Evolutionary conservation across 495 filamentous ascomycete species (phyloP).

Genomic region (Hypomontagnella monticulosa): DNA sequence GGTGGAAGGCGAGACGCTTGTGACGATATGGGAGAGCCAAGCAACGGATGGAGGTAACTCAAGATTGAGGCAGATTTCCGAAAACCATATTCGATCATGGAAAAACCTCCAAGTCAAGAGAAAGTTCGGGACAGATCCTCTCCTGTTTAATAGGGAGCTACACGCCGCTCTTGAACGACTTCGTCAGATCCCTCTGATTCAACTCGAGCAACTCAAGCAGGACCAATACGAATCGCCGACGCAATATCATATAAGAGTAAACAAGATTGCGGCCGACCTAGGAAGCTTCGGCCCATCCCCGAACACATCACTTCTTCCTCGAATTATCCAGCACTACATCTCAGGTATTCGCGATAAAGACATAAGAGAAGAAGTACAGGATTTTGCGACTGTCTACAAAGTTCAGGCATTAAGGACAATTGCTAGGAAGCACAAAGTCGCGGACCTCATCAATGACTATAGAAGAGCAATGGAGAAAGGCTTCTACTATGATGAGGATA

Average conservation of each 20-base stretch:
- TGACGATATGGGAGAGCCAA: conserved; percentile 55
- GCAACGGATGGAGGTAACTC: conserved; percentile 46
- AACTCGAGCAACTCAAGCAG: conserved; percentile 58
- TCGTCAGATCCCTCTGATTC: conserved; percentile 57
- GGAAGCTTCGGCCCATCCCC: conserved; percentile 26
- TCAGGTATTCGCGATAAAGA: conserved; percentile 52
- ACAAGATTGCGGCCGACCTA: conserved; percentile 50
- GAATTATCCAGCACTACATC: conserved; percentile 53
- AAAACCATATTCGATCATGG: conserved; percentile 52
- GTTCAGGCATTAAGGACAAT: conserved; percentile 44
- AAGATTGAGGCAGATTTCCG: conserved; percentile 47
- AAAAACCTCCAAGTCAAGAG: conserved; percentile 47
- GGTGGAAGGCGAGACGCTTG: conserved; percentile 60
- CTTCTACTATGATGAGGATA: conserved; percentile 47
- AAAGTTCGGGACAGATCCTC: conserved; percentile 49
- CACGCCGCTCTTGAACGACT: conserved; percentile 53
- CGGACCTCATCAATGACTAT: conserved; percentile 60
- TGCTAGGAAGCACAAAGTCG: conserved; percentile 53
- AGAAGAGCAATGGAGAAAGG: conserved; percentile 55
- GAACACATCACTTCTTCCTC: conserved; percentile 29
- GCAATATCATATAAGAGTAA: conserved; percentile 54
- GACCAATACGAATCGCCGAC: conserved; percentile 55
- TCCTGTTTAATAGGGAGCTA: conserved; percentile 59
- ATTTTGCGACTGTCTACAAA: conserved; percentile 41
- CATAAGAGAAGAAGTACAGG: conserved; percentile 49